Evolutionary conservation across 73 alveolate genomes (phyloP).

Genomic region (Paraurostyla sp.): DNA sequence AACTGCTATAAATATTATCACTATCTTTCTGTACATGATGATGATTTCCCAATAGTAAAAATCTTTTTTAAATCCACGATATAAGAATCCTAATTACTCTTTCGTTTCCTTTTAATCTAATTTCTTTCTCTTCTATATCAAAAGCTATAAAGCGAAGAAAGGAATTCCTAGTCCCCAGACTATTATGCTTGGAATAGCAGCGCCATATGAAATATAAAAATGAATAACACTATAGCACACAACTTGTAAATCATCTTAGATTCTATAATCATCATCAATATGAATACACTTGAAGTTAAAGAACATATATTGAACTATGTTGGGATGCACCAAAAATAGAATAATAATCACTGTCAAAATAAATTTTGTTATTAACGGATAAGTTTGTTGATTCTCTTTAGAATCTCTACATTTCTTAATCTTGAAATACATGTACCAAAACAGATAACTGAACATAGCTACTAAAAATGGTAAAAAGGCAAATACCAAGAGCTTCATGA

Average conservation of each 20-base stretch:
- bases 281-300: conserved; percentile 53
- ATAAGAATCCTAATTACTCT: conserved; percentile 78
- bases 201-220: neutral
- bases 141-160: conserved; percentile 37
- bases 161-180: conserved; percentile 85
- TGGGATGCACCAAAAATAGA: conserved; percentile 72
- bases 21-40: conserved; percentile 66
- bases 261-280: conserved; percentile 59
- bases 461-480: conserved; percentile 58
- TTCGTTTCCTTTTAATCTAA: conserved; percentile 18
- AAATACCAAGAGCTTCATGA: conserved; percentile 47
- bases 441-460: neutral
- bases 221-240: conserved; percentile 66
- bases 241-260: conserved; percentile 54
- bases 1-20: conserved; percentile 64
- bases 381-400: neutral
- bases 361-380: conserved; percentile 28
- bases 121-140: conserved; percentile 16
- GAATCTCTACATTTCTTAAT: conserved; percentile 41
- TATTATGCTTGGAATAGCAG: conserved; percentile 71
- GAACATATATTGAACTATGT: conserved; percentile 74
- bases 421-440: neutral
- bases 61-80: conserved; percentile 69
- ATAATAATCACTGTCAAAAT: conserved; percentile 66
- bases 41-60: conserved; percentile 80